A percentile compares a stretch with the other conserved stretches of the same genome.
phyloP scores from a whole-genome alignment of 1,139 yeast species.

The Zygotorulaspora mrakii region DNA sequence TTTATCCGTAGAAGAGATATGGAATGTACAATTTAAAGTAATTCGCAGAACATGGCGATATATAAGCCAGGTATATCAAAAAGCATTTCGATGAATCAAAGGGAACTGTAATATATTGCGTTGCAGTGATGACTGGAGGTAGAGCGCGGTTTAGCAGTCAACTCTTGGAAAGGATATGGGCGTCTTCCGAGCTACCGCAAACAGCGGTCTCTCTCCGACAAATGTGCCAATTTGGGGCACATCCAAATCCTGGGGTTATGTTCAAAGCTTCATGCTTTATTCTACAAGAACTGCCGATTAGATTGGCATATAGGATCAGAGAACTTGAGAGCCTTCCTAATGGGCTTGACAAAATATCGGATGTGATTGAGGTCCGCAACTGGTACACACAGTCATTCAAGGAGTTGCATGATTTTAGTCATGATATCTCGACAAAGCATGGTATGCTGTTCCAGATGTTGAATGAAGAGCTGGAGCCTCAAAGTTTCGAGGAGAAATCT shows the following conservation, averaged over 20 bases:
- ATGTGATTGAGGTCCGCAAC: conserved; percentile 70
- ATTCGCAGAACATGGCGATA: neutral
- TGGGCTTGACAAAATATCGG: conserved; percentile 68
- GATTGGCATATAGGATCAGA: conserved; percentile 81
- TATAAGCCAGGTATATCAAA: neutral
- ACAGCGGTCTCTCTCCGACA: conserved; percentile 81
- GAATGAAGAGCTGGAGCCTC: conserved; percentile 8
- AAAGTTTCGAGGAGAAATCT: conserved; percentile 62
- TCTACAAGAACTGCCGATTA: conserved; percentile 81
- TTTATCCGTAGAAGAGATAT: neutral
- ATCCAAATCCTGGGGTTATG: conserved; percentile 72
- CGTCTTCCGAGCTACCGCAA: conserved; percentile 71
- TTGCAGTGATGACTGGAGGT: neutral
- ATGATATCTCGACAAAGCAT: conserved; percentile 8
- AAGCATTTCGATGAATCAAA: neutral
- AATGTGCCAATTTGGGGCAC: conserved; percentile 89
- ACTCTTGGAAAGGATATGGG: conserved; percentile 20
- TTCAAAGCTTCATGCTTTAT: conserved; percentile 83
- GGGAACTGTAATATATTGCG: neutral
- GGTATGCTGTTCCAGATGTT: conserved; percentile 15
- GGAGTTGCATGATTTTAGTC: conserved; percentile 45
- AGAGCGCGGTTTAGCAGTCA: conserved; percentile 12
- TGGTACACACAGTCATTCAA: conserved; percentile 94
- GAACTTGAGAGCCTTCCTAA: conserved; percentile 79
- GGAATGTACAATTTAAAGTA: neutral